Evolutionary conservation across 257 asterid genomes (phyloP).

Genomic region (Solanum paucissectum): DNA sequence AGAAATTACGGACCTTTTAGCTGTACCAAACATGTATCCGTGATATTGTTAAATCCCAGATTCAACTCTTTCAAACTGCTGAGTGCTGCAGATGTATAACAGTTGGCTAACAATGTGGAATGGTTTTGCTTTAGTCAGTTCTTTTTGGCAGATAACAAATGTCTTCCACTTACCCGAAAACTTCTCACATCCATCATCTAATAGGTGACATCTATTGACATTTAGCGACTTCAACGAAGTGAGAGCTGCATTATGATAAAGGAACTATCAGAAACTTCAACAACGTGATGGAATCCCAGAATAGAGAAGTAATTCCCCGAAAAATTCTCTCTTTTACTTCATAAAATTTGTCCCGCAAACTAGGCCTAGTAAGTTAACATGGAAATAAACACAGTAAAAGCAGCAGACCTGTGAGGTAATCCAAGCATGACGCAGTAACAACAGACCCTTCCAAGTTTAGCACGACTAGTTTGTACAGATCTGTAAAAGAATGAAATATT

Average conservation of each 20-base stretch:
- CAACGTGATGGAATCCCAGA: not conserved
- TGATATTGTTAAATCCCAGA: constrained; percentile 2
- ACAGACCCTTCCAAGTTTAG: constrained; percentile 4
- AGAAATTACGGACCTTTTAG: not conserved
- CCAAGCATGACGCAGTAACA: constrained; percentile 2
- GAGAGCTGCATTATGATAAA: not conserved
- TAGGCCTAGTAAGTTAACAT: not conserved
- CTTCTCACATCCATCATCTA: constrained; percentile 1
- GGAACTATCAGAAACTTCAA: not conserved
- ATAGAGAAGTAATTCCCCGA: not conserved
- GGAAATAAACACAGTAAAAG: not conserved
- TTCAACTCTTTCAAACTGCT: constrained; percentile 4
- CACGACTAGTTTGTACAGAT: not conserved
- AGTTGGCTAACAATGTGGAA: not conserved
- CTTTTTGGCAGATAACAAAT: not conserved
- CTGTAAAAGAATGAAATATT: not conserved
- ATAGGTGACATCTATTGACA: not conserved
- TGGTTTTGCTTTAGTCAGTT: not conserved
- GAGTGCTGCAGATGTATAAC: not conserved
- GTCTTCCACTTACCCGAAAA: not conserved
- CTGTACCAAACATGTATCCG: not conserved
- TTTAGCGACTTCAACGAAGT: not conserved
- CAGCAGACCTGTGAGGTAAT: constrained; percentile 6
- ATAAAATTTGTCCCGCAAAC: not conserved
- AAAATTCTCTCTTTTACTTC: not conserved